A percentile compares a stretch with the other conserved stretches of the same genome.
Conservation (phyloP, 2,329 filamentous ascomycete species). For the Fusarium succisae region DNA sequence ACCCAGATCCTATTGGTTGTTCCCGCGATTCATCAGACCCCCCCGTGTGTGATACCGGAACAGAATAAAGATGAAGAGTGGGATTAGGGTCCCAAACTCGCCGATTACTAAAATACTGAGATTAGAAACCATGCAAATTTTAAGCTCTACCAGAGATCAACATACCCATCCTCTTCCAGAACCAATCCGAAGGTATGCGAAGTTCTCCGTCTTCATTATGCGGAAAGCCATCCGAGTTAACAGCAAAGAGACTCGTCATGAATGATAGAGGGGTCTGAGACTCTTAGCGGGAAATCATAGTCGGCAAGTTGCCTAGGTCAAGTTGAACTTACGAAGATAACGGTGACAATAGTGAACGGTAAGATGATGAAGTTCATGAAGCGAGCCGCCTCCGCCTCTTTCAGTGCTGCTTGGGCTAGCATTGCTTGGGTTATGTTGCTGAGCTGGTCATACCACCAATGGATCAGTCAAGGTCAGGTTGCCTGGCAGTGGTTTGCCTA, state of each 20-base stretch:
- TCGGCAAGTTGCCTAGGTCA: no score
- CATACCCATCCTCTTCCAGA: not conserved
- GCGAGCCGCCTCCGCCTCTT: accelerated
- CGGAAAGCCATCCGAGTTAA: accelerated
- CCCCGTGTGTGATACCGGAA: not conserved
- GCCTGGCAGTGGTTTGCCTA: no score
- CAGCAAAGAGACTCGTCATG: not conserved
- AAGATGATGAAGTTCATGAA: not conserved
- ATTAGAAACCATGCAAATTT: not conserved
- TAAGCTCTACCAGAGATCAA: not conserved
- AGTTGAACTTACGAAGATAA: not conserved
- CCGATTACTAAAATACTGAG: not conserved
- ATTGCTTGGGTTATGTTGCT: not conserved
- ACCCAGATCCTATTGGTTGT: no score
- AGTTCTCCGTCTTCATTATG: accelerated
- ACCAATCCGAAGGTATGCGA: not conserved
- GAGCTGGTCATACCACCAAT: accelerated
- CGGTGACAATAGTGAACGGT: accelerated
- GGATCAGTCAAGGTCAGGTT: no score
- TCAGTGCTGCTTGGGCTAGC: accelerated
- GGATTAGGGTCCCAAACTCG: not conserved
- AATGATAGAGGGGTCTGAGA: not conserved
- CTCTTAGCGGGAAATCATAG: no score
- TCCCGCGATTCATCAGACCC: no score
- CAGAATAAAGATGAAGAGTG: accelerated